These are phyloP conservation scores for Xylaria sp. DNA, from an alignment of 2,329 filamentous ascomycete species.

Conservation along the genomic window DNA sequence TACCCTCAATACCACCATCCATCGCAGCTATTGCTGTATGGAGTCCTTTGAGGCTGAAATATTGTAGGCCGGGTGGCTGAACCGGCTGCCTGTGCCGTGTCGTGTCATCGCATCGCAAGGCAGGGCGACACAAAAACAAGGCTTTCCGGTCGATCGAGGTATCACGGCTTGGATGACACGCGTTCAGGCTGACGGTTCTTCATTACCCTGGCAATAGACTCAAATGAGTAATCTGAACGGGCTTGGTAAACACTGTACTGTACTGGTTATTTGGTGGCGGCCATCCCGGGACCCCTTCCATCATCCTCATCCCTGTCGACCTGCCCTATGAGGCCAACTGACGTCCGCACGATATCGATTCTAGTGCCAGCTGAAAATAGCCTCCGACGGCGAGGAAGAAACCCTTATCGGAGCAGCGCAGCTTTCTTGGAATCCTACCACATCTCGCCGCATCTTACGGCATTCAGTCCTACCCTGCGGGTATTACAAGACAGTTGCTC, in stretches of 20 bases:
- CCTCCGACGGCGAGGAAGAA: neutral
- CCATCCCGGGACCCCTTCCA: conserved; percentile 29
- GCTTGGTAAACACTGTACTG: neutral
- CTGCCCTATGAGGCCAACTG: conserved; percentile 4
- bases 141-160: neutral
- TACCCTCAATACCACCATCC: neutral
- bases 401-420: neutral
- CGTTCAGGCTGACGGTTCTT: conserved; percentile 5
- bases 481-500: neutral
- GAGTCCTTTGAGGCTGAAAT: neutral
- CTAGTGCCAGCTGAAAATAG: conserved; percentile 1
- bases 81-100: conserved; percentile 6
- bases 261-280: conserved; percentile 15
- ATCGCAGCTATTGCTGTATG: conserved; percentile 11
- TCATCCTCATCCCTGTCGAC: conserved; percentile 12
- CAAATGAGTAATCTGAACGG: conserved; percentile 1
- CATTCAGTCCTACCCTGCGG: conserved; percentile 6
- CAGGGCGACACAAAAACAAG: neutral
- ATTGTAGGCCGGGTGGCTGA: conserved; percentile 19
- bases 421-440: neutral
- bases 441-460: conserved; percentile 20
- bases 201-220: neutral
- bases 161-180: neutral
- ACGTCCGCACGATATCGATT: conserved; percentile 6
- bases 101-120: neutral